phyloP scores from a whole-genome alignment of 495 filamentous ascomycete genomes.

The Neurospora intermedia region DNA sequence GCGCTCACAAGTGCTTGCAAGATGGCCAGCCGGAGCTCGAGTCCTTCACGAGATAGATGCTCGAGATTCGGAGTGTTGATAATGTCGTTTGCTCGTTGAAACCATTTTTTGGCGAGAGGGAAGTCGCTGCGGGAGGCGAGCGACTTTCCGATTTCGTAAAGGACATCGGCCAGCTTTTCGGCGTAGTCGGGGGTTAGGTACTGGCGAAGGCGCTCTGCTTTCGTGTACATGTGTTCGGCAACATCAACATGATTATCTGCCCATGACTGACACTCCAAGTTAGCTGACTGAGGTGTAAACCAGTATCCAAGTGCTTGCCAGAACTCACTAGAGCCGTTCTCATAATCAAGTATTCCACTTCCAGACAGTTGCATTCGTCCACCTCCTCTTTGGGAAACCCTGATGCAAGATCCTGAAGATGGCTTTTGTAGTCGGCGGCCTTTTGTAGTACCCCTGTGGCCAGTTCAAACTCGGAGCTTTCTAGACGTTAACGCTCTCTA shows the following conservation, averaged over 20 bases:
- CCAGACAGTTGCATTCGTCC: slow-evolving; percentile 29
- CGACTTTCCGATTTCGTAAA: slow-evolving; percentile 62
- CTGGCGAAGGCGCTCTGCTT: slow-evolving; percentile 31
- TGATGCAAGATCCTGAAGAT: slow-evolving; percentile 32
- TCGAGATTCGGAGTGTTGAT: slow-evolving; percentile 47
- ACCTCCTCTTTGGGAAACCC: slow-evolving; percentile 19
- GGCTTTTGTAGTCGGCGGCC: slow-evolving; percentile 52
- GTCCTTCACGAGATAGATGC: slow-evolving; percentile 44
- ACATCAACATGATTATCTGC: slow-evolving; percentile 58
- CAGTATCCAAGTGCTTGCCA: neutral
- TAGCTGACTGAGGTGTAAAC: neutral
- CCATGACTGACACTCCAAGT: slow-evolving; percentile 49
- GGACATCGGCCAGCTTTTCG: slow-evolving; percentile 58
- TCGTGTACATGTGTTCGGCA: slow-evolving; percentile 66
- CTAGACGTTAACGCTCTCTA: slow-evolving; percentile 18
- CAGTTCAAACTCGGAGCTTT: slow-evolving; percentile 42
- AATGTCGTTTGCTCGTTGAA: slow-evolving; percentile 55
- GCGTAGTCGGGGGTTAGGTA: slow-evolving; percentile 38
- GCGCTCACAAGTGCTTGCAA: slow-evolving; percentile 50
- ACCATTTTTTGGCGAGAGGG: slow-evolving; percentile 54
- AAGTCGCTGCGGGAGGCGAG: slow-evolving; percentile 42
- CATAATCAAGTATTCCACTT: slow-evolving; percentile 59
- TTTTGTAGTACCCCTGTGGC: slow-evolving; percentile 50
- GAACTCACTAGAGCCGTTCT: slow-evolving; percentile 55
- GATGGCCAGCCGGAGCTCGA: slow-evolving; percentile 55